Evolutionary conservation across 176 grass and related monocot species (phyloP).

Genomic region (Musa beccarii): DNA sequence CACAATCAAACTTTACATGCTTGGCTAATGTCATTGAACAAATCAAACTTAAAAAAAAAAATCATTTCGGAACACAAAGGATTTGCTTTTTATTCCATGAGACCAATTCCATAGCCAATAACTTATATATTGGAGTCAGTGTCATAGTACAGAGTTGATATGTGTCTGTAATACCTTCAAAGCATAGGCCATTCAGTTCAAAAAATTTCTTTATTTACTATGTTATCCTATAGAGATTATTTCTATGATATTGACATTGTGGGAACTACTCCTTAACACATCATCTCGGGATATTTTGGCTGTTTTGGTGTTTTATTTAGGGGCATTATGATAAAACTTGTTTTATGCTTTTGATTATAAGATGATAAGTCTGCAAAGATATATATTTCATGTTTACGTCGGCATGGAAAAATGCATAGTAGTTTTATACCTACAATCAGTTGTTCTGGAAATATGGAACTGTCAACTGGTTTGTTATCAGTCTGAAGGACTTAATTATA

Average conservation of each 20-base stretch:
- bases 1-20: background rate
- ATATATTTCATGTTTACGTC: too few relatives aligned
- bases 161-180: background rate
- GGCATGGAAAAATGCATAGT: too few relatives aligned
- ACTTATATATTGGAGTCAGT: background rate
- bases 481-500: background rate
- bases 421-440: too few relatives aligned
- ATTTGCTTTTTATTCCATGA: background rate
- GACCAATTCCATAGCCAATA: background rate
- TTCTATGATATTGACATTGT: background rate
- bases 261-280: background rate
- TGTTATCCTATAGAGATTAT: background rate
- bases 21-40: background rate
- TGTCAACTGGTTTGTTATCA: too few relatives aligned
- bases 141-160: background rate
- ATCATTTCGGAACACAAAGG: background rate
- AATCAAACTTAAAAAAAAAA: too few relatives aligned
- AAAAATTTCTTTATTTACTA: background rate
- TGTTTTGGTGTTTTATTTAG: background rate
- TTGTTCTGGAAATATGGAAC: too few relatives aligned
- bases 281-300: background rate
- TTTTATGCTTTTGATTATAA: too few relatives aligned
- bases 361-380: too few relatives aligned
- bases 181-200: background rate
- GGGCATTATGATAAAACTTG: background rate